phyloP scores from a whole-genome alignment of 140 eudicot species.

The Ambrosia hybrid region DNA sequence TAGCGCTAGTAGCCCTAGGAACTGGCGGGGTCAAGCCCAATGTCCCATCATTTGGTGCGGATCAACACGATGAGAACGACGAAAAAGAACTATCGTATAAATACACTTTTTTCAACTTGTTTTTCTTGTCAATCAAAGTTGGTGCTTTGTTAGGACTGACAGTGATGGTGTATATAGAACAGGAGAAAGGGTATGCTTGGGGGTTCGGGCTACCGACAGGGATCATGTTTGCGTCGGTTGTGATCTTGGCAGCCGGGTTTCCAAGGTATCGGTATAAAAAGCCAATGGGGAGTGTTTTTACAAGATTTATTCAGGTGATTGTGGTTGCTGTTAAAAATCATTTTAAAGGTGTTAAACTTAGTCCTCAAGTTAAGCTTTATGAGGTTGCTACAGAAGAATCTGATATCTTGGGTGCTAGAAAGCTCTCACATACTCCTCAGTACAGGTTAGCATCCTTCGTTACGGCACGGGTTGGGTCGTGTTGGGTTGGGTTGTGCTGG shows the following conservation, averaged over 20 bases:
- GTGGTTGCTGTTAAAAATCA: conserved; percentile 65
- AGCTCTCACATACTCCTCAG: conserved; percentile 61
- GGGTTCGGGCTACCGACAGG: conserved; percentile 73
- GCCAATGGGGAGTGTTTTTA: conserved; percentile 81
- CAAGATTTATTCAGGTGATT: conserved; percentile 72
- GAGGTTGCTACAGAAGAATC: conserved; percentile 63
- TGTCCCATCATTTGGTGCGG: conserved; percentile 81
- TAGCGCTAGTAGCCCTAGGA: conserved; percentile 77
- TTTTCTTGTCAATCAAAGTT: conserved; percentile 75
- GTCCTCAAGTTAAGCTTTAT: conserved; percentile 40
- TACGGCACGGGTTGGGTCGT: not conserved
- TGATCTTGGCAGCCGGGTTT: conserved; percentile 60
- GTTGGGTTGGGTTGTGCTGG: not conserved
- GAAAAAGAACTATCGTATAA: conserved; percentile 55
- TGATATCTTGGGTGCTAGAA: conserved; percentile 69
- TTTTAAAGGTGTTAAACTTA: conserved; percentile 42
- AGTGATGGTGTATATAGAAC: conserved; percentile 60
- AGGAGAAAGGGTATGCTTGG: conserved; percentile 66
- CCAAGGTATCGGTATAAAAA: conserved; percentile 61
- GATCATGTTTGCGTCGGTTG: conserved; percentile 46
- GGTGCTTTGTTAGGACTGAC: conserved; percentile 83
- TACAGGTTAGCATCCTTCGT: conserved; percentile 41
- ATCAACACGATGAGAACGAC: conserved; percentile 70
- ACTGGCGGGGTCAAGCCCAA: conserved; percentile 90
- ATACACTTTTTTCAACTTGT: conserved; percentile 68